These are phyloP conservation scores for Lasiodiplodia sp. DNA, from an alignment of 2,329 filamentous ascomycete species.

Conservation along the genomic window DNA sequence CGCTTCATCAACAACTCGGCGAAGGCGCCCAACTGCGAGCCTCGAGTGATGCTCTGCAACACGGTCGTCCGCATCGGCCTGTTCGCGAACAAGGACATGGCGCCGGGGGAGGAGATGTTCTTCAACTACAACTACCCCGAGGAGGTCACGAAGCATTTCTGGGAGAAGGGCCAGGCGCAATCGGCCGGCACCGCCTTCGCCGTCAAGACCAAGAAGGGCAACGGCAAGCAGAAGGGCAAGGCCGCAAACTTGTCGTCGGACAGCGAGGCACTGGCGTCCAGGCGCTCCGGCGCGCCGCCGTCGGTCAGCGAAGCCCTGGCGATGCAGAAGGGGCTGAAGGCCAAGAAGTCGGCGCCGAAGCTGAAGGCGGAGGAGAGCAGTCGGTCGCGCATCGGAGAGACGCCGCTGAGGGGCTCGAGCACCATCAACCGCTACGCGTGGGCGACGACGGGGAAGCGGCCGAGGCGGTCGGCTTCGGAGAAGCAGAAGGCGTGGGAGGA, in stretches of 20 bases:
- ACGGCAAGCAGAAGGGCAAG: slow-evolving; percentile 6
- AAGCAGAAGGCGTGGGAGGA: slow-evolving; percentile 36
- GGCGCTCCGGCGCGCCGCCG: neutral
- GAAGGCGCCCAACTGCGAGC: slow-evolving; percentile 65
- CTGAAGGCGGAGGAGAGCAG: neutral
- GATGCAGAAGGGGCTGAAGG: neutral
- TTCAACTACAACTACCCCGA: slow-evolving; percentile 70
- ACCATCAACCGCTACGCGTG: slow-evolving; percentile 8
- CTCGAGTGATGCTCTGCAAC: slow-evolving; percentile 75
- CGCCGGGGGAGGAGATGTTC: slow-evolving; percentile 77
- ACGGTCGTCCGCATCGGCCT: slow-evolving; percentile 78
- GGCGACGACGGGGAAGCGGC: slow-evolving; percentile 33
- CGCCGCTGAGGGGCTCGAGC: slow-evolving; percentile 12
- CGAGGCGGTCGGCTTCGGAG: slow-evolving; percentile 35
- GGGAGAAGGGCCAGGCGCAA: slow-evolving; percentile 13
- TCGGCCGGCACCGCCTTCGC: slow-evolving; percentile 10
- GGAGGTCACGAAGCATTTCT: slow-evolving; percentile 21
- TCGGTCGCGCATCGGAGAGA: slow-evolving; percentile 1
- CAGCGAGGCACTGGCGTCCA: neutral
- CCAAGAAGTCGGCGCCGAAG: neutral
- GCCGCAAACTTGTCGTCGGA: neutral
- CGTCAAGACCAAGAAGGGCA: slow-evolving; percentile 30
- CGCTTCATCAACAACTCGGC: slow-evolving; percentile 83
- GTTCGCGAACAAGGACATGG: slow-evolving; percentile 70
- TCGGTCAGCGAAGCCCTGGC: neutral